phyloP scores from a whole-genome alignment of 805 yeast genomes.

The Hemisphaericaspora nanyangensis region DNA sequence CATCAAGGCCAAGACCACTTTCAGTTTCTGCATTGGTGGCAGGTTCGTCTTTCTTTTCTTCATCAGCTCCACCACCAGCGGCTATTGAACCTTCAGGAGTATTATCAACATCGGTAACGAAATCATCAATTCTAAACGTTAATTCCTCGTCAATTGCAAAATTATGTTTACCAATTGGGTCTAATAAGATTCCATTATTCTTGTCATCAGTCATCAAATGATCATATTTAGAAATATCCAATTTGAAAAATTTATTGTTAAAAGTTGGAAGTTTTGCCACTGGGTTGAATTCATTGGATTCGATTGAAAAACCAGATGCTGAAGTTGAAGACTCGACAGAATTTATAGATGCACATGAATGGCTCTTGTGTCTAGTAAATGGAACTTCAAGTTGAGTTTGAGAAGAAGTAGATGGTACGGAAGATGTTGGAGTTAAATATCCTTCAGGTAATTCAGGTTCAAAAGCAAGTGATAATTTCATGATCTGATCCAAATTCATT shows the following conservation, averaged over 20 bases:
- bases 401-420: not conserved
- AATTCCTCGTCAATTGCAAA: conserved; percentile 28
- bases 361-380: conserved; percentile 2
- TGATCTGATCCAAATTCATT: conserved; percentile 48
- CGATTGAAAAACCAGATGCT: not conserved
- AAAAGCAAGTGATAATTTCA: conserved; percentile 57
- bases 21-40: conserved; percentile 23
- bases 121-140: conserved; percentile 34
- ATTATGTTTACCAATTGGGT: conserved; percentile 19
- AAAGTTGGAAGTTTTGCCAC: conserved; percentile 28
- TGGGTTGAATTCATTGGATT: conserved; percentile 12
- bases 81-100: not conserved
- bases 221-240: conserved; percentile 33
- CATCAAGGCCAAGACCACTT: conserved; percentile 41
- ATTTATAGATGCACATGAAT: not conserved
- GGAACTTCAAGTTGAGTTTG: conserved; percentile 5
- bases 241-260: conserved; percentile 32
- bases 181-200: conserved; percentile 9
- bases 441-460: conserved; percentile 58
- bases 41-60: conserved; percentile 16
- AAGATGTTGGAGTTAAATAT: conserved; percentile 19
- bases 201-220: conserved; percentile 15
- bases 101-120: conserved; percentile 25
- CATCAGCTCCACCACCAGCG: not conserved
- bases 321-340: conserved; percentile 24